Evolutionary conservation across 2,329 filamentous ascomycete genomes (phyloP).

Genomic region (Cordyceps pruinosa): DNA sequence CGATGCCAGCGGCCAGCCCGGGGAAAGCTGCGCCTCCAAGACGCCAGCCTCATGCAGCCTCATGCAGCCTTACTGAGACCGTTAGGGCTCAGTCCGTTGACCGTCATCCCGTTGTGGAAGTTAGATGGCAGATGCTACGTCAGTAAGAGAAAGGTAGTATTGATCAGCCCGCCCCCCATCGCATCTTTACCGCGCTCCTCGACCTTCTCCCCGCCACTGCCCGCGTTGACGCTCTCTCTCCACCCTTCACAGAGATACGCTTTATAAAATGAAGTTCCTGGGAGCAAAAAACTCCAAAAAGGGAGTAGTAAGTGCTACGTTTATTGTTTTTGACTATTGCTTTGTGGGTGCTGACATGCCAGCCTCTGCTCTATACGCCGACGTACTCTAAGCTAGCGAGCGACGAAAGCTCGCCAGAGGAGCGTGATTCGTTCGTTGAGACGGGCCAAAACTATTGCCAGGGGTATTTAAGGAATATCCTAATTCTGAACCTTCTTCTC

Average conservation of each 20-base stretch:
- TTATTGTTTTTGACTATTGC: background rate
- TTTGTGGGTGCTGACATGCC: background rate
- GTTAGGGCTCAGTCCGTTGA: background rate
- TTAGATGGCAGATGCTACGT: background rate
- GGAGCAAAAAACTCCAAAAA: background rate
- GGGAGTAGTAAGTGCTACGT: background rate
- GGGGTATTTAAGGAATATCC: background rate
- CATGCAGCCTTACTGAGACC: background rate
- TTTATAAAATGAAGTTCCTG: background rate
- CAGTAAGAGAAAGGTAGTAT: background rate
- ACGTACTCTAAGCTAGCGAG: background rate
- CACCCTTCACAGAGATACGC: background rate
- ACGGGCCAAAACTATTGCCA: background rate
- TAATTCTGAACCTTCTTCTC: background rate
- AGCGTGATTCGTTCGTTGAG: background rate
- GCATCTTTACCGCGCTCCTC: background rate
- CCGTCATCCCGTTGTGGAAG: background rate
- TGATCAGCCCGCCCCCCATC: background rate
- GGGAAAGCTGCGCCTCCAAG: background rate
- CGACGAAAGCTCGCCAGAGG: background rate
- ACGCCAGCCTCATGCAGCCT: background rate
- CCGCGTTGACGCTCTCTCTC: background rate
- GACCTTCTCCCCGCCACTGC: background rate
- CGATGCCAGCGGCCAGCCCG: background rate
- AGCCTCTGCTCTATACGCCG: background rate